Evolutionary conservation across 257 asterid species (phyloP).

Genomic region (Fraxinus excelsior): DNA sequence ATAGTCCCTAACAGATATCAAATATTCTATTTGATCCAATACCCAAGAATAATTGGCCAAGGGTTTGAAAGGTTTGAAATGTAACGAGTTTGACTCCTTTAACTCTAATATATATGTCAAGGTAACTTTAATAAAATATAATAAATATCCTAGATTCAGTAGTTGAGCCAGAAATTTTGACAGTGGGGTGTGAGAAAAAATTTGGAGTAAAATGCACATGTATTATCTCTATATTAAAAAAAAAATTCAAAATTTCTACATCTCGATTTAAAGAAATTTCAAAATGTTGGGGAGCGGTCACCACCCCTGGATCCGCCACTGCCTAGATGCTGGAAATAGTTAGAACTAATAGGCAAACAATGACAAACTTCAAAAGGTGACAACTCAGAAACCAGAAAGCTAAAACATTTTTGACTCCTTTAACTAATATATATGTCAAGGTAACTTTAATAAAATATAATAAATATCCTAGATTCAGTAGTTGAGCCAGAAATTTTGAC

Average conservation of each 20-base stretch:
- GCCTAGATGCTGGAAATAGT: not conserved
- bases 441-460: no score
- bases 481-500: no score
- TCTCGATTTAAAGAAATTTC: no score
- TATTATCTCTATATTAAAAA: no score
- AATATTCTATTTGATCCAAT: conserved; percentile 67
- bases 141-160: not conserved
- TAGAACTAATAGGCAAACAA: not conserved
- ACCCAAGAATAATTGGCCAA: conserved; percentile 49
- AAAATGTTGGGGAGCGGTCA: no score
- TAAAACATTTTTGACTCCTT: not conserved
- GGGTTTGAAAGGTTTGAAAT: conserved; percentile 88
- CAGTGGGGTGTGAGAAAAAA: no score
- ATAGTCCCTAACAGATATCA: conserved; percentile 55
- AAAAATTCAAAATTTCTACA: no score
- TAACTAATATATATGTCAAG: no score
- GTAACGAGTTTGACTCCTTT: conserved; percentile 63
- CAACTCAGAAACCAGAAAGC: not conserved
- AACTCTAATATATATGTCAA: conserved; percentile 61
- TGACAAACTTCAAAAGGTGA: not conserved
- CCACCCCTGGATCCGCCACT: no score
- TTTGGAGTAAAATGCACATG: no score
- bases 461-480: no score
- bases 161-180: no score
- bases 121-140: conserved; percentile 32